These are phyloP conservation scores for Hippophae rhamnoides DNA, from an alignment of 306 rosid species.

Conservation along the genomic window DNA sequence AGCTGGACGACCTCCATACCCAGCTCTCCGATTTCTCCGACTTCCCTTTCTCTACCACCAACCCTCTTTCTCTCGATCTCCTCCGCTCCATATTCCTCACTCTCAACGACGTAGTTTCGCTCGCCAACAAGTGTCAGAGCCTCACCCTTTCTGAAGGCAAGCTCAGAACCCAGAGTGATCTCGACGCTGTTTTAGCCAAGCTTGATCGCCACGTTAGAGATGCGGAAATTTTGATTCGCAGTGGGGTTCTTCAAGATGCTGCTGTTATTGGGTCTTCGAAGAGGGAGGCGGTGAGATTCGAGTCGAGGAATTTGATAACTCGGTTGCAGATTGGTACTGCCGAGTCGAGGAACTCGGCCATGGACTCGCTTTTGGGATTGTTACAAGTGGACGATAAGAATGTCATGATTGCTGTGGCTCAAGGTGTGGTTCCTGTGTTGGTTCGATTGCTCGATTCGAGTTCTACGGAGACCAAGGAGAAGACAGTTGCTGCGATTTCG, in stretches of 20 bases:
- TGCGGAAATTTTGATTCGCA: slow-evolving; percentile 59
- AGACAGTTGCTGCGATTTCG: slow-evolving; percentile 61
- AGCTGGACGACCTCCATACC: slow-evolving; percentile 52
- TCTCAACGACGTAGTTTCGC: slow-evolving; percentile 40
- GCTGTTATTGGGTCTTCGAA: slow-evolving; percentile 32
- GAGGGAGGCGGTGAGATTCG: slow-evolving; percentile 55
- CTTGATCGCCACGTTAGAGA: slow-evolving; percentile 56
- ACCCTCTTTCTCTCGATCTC: slow-evolving; percentile 61
- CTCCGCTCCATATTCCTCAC: slow-evolving; percentile 40
- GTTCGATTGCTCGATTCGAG: slow-evolving; percentile 62
- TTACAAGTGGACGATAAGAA: slow-evolving; percentile 74
- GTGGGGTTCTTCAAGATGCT: slow-evolving; percentile 56
- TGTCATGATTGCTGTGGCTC: slow-evolving; percentile 82
- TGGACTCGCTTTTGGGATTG: slow-evolving; percentile 47
- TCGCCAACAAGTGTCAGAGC: slow-evolving; percentile 40
- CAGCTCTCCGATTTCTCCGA: slow-evolving; percentile 62
- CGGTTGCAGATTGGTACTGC: slow-evolving; percentile 71
- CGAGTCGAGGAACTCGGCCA: slow-evolving; percentile 45
- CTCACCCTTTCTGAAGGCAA: slow-evolving; percentile 41
- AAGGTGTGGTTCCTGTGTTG: slow-evolving; percentile 78
- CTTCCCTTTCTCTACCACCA: slow-evolving; percentile 31
- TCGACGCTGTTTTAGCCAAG: slow-evolving; percentile 56
- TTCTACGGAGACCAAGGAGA: slow-evolving; percentile 48
- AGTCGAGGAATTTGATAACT: slow-evolving; percentile 59
- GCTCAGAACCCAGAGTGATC: slow-evolving; percentile 80